phyloP scores from a whole-genome alignment of 768 basidiomycete species.

The Boletus pseudopeckii region DNA sequence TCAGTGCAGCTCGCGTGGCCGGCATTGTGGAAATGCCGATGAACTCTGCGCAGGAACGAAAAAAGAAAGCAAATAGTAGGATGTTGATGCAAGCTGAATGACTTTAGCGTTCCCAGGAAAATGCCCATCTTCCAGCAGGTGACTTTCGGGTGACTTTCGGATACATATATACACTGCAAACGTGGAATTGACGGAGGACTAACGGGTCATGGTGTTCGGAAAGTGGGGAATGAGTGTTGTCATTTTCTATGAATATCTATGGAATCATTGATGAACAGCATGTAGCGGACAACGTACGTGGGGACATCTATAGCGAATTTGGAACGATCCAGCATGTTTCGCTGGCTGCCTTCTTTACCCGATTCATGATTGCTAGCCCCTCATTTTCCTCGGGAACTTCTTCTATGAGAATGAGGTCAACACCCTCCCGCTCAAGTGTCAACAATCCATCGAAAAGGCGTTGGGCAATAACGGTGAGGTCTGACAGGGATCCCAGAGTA shows the following conservation, averaged over 20 bases:
- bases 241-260: neutral
- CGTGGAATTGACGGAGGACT: neutral
- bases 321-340: constrained; percentile 37
- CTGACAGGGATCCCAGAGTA: constrained; percentile 45
- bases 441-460: constrained; percentile 86
- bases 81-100: neutral
- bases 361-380: constrained; percentile 93
- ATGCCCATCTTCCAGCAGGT: neutral
- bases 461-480: constrained; percentile 70
- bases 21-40: neutral
- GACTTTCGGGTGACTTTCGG: neutral
- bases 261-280: neutral
- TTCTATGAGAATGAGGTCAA: constrained; percentile 82
- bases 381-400: constrained; percentile 76
- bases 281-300: constrained; percentile 12
- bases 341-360: constrained; percentile 85
- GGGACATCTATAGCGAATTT: constrained; percentile 11
- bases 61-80: neutral
- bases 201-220: neutral
- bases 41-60: neutral
- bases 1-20: neutral
- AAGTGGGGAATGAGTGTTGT: neutral
- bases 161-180: neutral
- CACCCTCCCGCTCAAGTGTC: constrained; percentile 70
- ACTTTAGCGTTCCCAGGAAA: neutral